A percentile compares a stretch with the other conserved stretches of the same genome.
These are phyloP conservation scores for Karstenula rhodostoma DNA, from an alignment of 2,329 filamentous ascomycete species.

Conservation along the genomic window DNA sequence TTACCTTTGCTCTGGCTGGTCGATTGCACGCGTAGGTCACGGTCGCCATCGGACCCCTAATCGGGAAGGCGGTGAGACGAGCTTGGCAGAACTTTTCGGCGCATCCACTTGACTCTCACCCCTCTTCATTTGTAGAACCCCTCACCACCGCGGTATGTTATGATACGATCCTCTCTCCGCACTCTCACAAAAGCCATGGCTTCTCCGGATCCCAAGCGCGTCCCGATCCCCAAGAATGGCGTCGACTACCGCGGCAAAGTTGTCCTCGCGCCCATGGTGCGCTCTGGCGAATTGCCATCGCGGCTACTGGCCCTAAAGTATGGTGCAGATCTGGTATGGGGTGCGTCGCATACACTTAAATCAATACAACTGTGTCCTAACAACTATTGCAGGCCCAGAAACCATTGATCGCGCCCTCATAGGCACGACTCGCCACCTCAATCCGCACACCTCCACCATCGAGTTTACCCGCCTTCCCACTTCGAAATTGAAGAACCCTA, in stretches of 20 bases:
- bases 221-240: constrained; percentile 85
- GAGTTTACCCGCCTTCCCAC: constrained; percentile 84
- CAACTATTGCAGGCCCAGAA: constrained; percentile 72
- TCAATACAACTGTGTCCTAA: constrained; percentile 19
- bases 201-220: constrained; percentile 58
- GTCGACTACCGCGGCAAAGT: constrained; percentile 94
- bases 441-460: constrained; percentile 78
- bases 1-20: too few relatives aligned
- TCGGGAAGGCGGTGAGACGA: constrained; percentile 5
- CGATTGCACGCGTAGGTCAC: background rate
- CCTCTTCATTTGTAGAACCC: constrained; percentile 6
- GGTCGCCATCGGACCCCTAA: background rate
- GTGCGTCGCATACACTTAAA: constrained; percentile 56
- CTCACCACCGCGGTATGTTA: constrained; percentile 41
- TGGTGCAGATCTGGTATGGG: constrained; percentile 97
- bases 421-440: constrained; percentile 79
- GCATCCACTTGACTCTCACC: constrained; percentile 9
- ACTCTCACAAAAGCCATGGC: constrained; percentile 43
- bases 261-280: constrained; percentile 96
- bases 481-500: constrained; percentile 69
- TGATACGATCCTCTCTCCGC: constrained; percentile 47
- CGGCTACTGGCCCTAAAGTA: constrained; percentile 90
- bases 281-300: constrained; percentile 93
- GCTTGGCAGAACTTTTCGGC: constrained; percentile 14
- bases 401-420: constrained; percentile 93